Base-by-base conservation (phyloP, 164 flowering plant genomes). In the Sextonia rubra region DNA sequence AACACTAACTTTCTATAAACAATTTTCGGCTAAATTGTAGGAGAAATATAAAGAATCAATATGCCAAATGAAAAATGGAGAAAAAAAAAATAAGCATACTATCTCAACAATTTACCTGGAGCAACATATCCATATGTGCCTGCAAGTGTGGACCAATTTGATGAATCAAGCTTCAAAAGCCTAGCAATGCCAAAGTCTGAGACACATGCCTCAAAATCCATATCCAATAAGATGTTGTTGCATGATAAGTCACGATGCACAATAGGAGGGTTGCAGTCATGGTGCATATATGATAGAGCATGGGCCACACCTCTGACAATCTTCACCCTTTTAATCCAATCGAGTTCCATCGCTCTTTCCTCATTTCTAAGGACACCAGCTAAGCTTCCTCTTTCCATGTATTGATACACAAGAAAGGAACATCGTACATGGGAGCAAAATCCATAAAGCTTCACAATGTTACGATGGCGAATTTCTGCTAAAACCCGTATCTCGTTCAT, bases 331-430 rank as follows among this genome's bases (percentile, higher is more conserved):
- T 25, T 73, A 1, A 47, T 77, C 94, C 91, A 88, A 11, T 69
- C 80, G 32, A 90, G 67, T 23, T 76, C 80, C 60, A 44, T 25
- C 44, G 76, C 77, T 14, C 73, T 80, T 62, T 69, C 84, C 3
- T 67, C 58, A 32, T 80, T 80, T 62, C 82, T 74, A 49, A 90
- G 27, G 1, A 86, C 80, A 14, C 75, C 77, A 8, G 77, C 79
- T 68, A 87, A 37, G 68, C 89, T 87, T 0, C 90, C 94, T 60
- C 83, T 83, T 58, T 83, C 86, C 15, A 86, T 62, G 55, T 82
- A 88, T 72, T 85, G 86, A 69, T 89, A 89, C 5, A 82, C 86
- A 84, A 89, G 81, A 77, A 78, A 84, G 81, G 84, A 68, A 52
- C 44, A 48, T 0, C 83, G 49, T 12, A n/a, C 7, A 44, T 68